phyloP scores from a whole-genome alignment of 2,329 filamentous ascomycete genomes.

The Aureobasidium mangrovei region DNA sequence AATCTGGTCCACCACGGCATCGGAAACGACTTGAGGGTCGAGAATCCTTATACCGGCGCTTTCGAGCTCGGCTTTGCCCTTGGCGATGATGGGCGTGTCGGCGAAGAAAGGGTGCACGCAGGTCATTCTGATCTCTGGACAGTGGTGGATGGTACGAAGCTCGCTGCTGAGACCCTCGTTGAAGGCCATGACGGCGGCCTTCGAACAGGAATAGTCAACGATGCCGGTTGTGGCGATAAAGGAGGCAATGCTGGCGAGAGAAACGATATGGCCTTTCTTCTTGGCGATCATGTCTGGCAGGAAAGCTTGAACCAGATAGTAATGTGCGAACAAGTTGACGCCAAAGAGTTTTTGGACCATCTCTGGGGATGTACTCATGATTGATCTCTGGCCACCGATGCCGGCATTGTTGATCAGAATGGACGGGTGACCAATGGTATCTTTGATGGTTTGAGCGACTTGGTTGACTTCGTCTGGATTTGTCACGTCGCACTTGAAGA shows the following conservation, averaged over 20 bases:
- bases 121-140: slow-evolving; percentile 35
- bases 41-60: slow-evolving; percentile 27
- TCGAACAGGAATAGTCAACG: slow-evolving; percentile 45
- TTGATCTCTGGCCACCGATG: slow-evolving; percentile 38
- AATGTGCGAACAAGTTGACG: slow-evolving; percentile 45
- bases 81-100: slow-evolving; percentile 31
- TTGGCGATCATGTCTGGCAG: slow-evolving; percentile 42
- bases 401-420: slow-evolving; percentile 45
- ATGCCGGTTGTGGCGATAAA: slow-evolving; percentile 41
- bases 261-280: slow-evolving; percentile 48
- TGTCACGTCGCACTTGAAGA: slow-evolving; percentile 41
- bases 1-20: slow-evolving; percentile 38
- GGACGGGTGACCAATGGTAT: slow-evolving; percentile 35
- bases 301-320: slow-evolving; percentile 43
- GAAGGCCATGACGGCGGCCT: slow-evolving; percentile 44
- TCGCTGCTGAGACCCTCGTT: slow-evolving; percentile 41
- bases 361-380: slow-evolving; percentile 38
- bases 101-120: slow-evolving; percentile 37
- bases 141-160: slow-evolving; percentile 34
- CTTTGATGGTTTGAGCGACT: slow-evolving; percentile 32
- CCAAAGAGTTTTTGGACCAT: slow-evolving; percentile 42
- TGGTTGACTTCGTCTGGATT: slow-evolving; percentile 38
- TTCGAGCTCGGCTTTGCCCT: slow-evolving; percentile 27
- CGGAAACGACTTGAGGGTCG: slow-evolving; percentile 32
- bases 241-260: slow-evolving; percentile 45